A percentile compares a stretch with the other conserved stretches of the same genome.
Evolutionary conservation across 1,139 yeast genomes (phyloP).

Genomic region (Yamadazyma triangularis): DNA sequence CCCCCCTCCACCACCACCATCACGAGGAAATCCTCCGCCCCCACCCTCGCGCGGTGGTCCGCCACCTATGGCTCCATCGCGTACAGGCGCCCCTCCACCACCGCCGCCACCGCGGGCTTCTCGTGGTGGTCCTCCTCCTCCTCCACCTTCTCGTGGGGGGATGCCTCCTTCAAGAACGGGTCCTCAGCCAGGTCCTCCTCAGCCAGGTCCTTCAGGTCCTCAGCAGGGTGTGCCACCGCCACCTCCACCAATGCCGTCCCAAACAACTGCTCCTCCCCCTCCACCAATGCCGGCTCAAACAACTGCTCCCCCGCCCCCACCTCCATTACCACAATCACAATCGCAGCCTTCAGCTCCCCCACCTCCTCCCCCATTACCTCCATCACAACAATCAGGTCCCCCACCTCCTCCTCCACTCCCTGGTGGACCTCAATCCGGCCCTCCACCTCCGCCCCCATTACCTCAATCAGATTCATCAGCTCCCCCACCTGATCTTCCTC

Average conservation of each 20-base stretch:
- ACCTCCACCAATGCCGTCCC: constrained; percentile 12
- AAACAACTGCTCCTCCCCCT: constrained; percentile 10
- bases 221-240: constrained; percentile 12
- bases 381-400: constrained; percentile 15
- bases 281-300: constrained; percentile 4
- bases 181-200: constrained; percentile 30
- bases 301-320: constrained; percentile 2
- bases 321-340: constrained; percentile 8
- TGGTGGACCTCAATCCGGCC: constrained; percentile 13
- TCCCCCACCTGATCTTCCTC: constrained; percentile 18
- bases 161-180: constrained; percentile 15
- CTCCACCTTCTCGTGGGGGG: constrained; percentile 9
- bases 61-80: constrained; percentile 27
- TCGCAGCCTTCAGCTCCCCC: constrained; percentile 13
- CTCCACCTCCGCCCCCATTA: constrained; percentile 35
- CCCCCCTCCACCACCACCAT: constrained; percentile 18
- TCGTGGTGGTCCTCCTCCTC: constrained; percentile 20
- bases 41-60: constrained; percentile 14
- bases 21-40: constrained; percentile 15
- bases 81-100: constrained; percentile 17
- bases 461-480: constrained; percentile 21
- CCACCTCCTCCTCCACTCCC: constrained; percentile 26
- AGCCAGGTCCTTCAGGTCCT: constrained; percentile 8
- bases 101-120: constrained; percentile 31
- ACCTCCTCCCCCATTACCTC: constrained; percentile 16